These are phyloP conservation scores for Cetradonia linearis DNA, from an alignment of 495 filamentous ascomycete species.

Conservation along the genomic window DNA sequence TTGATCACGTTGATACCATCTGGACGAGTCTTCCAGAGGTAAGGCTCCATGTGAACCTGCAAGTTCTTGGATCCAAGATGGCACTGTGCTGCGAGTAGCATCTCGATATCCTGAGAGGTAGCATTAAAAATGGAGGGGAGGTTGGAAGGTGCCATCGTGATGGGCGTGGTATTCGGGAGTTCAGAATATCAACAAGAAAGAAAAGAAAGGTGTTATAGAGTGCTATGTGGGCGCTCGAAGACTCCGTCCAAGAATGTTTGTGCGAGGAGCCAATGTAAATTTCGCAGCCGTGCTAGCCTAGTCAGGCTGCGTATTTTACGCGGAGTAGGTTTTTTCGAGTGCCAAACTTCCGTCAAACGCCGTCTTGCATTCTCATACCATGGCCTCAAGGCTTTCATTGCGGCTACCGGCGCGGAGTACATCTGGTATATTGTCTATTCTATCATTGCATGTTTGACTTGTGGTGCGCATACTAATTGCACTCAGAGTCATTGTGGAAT, in stretches of 20 bases:
- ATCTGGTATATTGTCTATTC: neutral
- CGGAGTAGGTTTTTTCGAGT: neutral
- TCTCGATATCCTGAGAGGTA: conserved; percentile 88
- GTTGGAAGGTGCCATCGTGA: conserved; percentile 88
- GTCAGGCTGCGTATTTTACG: neutral
- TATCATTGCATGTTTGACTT: neutral
- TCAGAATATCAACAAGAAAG: conserved; percentile 31
- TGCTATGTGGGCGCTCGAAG: neutral
- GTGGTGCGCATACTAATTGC: conserved; percentile 1
- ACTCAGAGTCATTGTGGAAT: conserved; percentile 15
- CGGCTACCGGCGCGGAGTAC: neutral
- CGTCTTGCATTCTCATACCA: neutral
- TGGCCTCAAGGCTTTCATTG: conserved; percentile 12
- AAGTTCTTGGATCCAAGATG: conserved; percentile 98
- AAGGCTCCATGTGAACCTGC: conserved; percentile 98
- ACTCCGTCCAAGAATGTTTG: conserved; percentile 14
- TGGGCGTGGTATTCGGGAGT: conserved; percentile 42
- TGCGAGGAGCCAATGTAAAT: conserved; percentile 9
- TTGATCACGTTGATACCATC: conserved; percentile 98
- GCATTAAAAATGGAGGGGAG: conserved; percentile 84
- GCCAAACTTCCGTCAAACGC: neutral
- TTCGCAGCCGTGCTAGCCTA: conserved; percentile 1
- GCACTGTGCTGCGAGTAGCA: conserved; percentile 90
- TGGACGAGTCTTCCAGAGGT: conserved; percentile 97
- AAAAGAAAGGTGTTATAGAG: neutral